These are phyloP conservation scores for Crithidia expoeki DNA, from an alignment of 208 protist genomes.

Conservation along the genomic window DNA sequence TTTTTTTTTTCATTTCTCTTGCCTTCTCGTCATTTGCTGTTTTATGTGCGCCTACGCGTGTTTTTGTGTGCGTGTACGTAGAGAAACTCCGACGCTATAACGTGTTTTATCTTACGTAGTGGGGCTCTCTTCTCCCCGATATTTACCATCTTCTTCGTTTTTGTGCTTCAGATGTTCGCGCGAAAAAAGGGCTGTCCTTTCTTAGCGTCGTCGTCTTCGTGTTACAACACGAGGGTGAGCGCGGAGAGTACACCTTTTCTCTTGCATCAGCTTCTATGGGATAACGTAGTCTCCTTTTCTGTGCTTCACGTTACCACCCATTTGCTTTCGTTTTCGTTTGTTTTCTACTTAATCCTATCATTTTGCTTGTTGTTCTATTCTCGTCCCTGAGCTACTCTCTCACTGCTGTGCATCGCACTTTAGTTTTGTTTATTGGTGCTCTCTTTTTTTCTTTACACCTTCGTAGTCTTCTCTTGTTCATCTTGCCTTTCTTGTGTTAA, in stretches of 20 bases:
- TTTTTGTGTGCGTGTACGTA: conserved; percentile 3
- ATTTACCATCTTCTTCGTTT: neutral
- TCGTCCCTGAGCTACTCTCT: neutral
- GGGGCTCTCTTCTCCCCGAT: neutral
- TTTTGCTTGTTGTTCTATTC: neutral
- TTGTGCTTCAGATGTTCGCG: neutral
- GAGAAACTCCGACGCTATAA: neutral
- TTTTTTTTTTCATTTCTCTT: conserved; percentile 13
- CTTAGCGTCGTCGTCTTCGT: neutral
- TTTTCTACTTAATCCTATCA: conserved; percentile 5
- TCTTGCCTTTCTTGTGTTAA: conserved; percentile 11
- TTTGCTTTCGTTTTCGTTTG: conserved; percentile 13
- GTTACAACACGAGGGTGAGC: conserved; percentile 5
- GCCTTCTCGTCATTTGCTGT: neutral
- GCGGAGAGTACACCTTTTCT: neutral
- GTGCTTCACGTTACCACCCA: neutral
- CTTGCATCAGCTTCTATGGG: neutral
- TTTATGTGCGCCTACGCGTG: neutral
- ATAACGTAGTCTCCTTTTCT: neutral
- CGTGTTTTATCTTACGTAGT: neutral
- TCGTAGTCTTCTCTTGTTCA: conserved; percentile 11
- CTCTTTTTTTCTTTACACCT: neutral
- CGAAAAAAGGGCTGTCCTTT: neutral
- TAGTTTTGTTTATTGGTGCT: neutral
- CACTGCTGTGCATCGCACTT: conserved; percentile 10